These are phyloP conservation scores for Quercus bicolor DNA, from an alignment of 306 rosid species.

Conservation along the genomic window DNA sequence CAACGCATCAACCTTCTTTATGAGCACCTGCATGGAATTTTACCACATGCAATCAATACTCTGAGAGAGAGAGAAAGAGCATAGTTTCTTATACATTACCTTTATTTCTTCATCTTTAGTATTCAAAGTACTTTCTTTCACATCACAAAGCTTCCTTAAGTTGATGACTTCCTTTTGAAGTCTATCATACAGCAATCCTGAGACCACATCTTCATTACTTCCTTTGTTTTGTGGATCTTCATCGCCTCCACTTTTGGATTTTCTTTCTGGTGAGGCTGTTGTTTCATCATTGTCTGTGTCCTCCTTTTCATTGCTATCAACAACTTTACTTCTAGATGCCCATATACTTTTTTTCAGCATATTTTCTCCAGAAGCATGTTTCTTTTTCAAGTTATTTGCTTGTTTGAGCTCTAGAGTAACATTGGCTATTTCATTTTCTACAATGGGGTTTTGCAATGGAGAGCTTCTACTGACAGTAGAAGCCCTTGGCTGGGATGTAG, in stretches of 20 bases:
- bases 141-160: constrained; percentile 62
- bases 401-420: constrained; percentile 33
- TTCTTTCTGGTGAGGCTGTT: constrained; percentile 25
- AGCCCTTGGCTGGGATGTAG: constrained; percentile 72
- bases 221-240: constrained; percentile 31
- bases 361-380: constrained; percentile 41
- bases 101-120: constrained; percentile 81
- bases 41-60: constrained; percentile 20
- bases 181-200: constrained; percentile 84
- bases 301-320: constrained; percentile 67
- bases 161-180: constrained; percentile 83
- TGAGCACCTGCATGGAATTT: constrained; percentile 52
- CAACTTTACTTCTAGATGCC: constrained; percentile 68
- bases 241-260: constrained; percentile 21
- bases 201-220: constrained; percentile 53
- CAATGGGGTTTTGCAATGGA: constrained; percentile 39
- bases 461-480: constrained; percentile 40
- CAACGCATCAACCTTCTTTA: constrained; percentile 75
- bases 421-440: constrained; percentile 34
- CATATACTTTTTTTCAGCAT: constrained; percentile 61
- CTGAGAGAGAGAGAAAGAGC: not conserved
- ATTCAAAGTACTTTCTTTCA: constrained; percentile 46
- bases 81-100: constrained; percentile 35
- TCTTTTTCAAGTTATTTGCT: constrained; percentile 38
- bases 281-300: constrained; percentile 26